Percentiles rank a stretch among this genome's conserved stretches.
Conservation (phyloP, 1,284 basidiomycete species). For the Heliocybe sulcata region DNA sequence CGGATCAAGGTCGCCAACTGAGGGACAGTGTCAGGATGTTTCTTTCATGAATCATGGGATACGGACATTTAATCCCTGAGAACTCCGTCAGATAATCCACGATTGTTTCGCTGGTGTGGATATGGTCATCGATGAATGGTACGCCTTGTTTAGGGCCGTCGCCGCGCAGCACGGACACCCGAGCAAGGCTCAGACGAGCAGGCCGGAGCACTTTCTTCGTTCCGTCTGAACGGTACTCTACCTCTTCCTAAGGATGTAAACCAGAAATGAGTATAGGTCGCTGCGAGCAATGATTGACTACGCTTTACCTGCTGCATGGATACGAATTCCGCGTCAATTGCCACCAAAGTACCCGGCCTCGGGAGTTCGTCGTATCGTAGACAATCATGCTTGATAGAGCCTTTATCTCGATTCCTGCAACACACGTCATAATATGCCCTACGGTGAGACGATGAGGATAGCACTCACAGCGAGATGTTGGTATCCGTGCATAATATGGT, state of each 20-base stretch:
- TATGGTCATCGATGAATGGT: conserved; percentile 98
- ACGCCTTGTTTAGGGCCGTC: conserved; percentile 72
- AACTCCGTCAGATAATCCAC: conserved; percentile 97
- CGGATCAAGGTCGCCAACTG: conserved; percentile 91
- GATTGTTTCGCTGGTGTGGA: conserved; percentile 90
- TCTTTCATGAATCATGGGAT: conserved; percentile 41
- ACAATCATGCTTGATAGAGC: conserved; percentile 71
- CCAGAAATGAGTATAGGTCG: conserved; percentile 1
- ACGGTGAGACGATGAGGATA: not conserved
- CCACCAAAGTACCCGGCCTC: conserved; percentile 78
- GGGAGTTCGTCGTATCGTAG: conserved; percentile 78
- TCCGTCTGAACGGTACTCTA: conserved; percentile 91
- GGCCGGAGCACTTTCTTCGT: conserved; percentile 91
- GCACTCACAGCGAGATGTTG: conserved; percentile 74
- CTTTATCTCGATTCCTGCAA: conserved; percentile 67
- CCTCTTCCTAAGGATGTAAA: conserved; percentile 68
- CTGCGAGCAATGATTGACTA: not conserved
- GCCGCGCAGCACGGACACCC: conserved; percentile 91
- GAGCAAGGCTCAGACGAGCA: conserved; percentile 85
- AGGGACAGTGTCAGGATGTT: not conserved
- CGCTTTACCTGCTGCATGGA: conserved; percentile 79
- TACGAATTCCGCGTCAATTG: conserved; percentile 98
- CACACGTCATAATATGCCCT: not conserved
- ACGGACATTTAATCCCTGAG: conserved; percentile 88
- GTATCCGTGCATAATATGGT: conserved; percentile 82